These are phyloP conservation scores for Claviceps maximensis DNA, from an alignment of 2,329 filamentous ascomycete species.

Conservation along the genomic window DNA sequence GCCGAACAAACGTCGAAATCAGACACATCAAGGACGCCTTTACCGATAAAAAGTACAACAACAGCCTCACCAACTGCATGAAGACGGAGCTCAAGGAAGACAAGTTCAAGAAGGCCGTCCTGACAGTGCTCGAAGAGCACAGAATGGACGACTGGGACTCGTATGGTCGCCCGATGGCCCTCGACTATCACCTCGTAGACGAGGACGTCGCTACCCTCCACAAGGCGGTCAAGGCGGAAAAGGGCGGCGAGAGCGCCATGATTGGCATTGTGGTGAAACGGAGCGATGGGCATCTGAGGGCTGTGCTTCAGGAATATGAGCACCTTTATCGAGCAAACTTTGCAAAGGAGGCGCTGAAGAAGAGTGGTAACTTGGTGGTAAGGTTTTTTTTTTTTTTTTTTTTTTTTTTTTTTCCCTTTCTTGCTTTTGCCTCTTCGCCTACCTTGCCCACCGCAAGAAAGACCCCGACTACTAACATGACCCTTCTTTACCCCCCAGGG, in stretches of 20 bases:
- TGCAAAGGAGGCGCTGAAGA: constrained; percentile 71
- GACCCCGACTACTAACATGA: background rate
- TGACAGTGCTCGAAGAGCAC: constrained; percentile 70
- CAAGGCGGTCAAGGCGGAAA: constrained; percentile 53
- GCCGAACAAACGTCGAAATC: constrained; percentile 78
- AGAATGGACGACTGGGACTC: constrained; percentile 71
- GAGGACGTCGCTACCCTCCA: constrained; percentile 63
- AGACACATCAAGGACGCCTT: constrained; percentile 76
- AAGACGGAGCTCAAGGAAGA: constrained; percentile 85
- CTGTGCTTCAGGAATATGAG: constrained; percentile 69
- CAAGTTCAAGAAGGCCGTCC: constrained; percentile 83
- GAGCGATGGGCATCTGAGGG: constrained; percentile 68
- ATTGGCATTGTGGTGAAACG: constrained; percentile 69
- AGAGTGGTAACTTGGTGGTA: constrained; percentile 87
- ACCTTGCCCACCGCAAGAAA: no score
- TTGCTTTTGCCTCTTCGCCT: background rate
- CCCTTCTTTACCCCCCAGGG: constrained; percentile 41
- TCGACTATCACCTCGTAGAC: constrained; percentile 48
- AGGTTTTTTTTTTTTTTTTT: constrained; percentile 19
- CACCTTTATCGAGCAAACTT: constrained; percentile 65
- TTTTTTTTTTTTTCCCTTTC: constrained; percentile 13
- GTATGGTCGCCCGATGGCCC: constrained; percentile 40
- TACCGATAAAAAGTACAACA: constrained; percentile 79
- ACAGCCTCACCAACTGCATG: constrained; percentile 75
- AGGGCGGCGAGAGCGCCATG: constrained; percentile 80